These are phyloP conservation scores for Fusarium coffeatum DNA, from an alignment of 2,329 filamentous ascomycete species.

Conservation along the genomic window DNA sequence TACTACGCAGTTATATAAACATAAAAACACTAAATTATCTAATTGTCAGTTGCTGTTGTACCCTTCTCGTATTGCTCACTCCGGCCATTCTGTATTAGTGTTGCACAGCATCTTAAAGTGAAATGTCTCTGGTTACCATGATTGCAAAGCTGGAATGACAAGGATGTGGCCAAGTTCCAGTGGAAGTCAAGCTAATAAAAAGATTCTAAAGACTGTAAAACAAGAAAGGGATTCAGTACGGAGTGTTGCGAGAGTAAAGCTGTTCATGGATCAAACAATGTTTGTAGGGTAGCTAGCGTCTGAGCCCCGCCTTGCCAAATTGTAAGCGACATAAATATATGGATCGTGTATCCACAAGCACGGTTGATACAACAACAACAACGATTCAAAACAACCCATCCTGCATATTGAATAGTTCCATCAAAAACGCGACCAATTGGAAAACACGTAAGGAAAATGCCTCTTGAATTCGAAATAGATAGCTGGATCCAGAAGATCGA, in stretches of 20 bases:
- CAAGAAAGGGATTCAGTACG: background rate
- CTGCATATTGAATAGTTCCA: background rate
- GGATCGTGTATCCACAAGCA: background rate
- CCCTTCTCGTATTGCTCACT: no score
- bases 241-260: background rate
- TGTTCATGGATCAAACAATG: background rate
- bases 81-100: no score
- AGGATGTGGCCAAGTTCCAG: background rate
- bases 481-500: background rate
- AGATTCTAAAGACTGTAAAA: rapidly evolving
- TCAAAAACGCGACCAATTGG: background rate
- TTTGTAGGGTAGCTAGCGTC: background rate
- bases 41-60: no score
- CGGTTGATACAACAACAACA: background rate
- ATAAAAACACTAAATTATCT: no score
- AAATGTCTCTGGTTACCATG: no score
- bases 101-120: no score
- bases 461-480: background rate
- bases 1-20: background rate
- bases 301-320: background rate
- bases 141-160: background rate
- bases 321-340: background rate
- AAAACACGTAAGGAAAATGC: background rate
- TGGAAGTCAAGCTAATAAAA: rapidly evolving
- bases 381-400: background rate